Evolutionary conservation across 2,329 filamentous ascomycete genomes (phyloP), one percentile per base, ranked within the genome.

Genomic region (Scleromitrula shiraiana): DNA sequence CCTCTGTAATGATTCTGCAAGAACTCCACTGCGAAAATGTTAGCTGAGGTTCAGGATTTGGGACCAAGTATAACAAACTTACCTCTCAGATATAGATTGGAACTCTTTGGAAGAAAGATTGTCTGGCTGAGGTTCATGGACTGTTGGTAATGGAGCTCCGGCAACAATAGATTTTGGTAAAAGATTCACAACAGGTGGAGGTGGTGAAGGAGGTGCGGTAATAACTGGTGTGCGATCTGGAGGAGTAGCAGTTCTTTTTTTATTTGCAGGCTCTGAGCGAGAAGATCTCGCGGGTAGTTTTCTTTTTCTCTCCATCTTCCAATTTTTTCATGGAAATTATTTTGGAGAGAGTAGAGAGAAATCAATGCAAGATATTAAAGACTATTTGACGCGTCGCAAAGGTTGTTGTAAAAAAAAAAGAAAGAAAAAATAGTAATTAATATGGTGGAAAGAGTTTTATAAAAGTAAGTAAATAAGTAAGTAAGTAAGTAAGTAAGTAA

Each of bases 71-170:
- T 7, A 8, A 24, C 19, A 29, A 33, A 51, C 61, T 55, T 66
- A 83, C 83, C 82, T 88, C 63, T 88, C 83, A 49, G 80, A 76
- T 33, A 90, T 74, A 20, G 79, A 78, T 67, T 90, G 86, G 60
- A 82, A 91, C 12, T 88, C 83, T 54, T 75, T 76, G 4, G 67
- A 61, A 0, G 82, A 68, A 6, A 90, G 69, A 52, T 82, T 73
- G 7, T 77, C 73, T 0, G 80, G 68, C 62, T 93, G 86, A 14
- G 80, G 71, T 41, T 78, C 73, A 56, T 82, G 75, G 12, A 89
- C 74, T 0, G 82, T 86, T 2, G 86, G 86, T 26, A 91, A 68
- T 14, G 85, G 81, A 59, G 83, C 79, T 41, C 80, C 81, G 2
- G 82, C 67, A 56, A 75, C 70, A 29, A 89, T 68, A 38, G 77